phyloP scores from a whole-genome alignment of 169 alveolate species.

The Besnoitia besnoiti region DNA sequence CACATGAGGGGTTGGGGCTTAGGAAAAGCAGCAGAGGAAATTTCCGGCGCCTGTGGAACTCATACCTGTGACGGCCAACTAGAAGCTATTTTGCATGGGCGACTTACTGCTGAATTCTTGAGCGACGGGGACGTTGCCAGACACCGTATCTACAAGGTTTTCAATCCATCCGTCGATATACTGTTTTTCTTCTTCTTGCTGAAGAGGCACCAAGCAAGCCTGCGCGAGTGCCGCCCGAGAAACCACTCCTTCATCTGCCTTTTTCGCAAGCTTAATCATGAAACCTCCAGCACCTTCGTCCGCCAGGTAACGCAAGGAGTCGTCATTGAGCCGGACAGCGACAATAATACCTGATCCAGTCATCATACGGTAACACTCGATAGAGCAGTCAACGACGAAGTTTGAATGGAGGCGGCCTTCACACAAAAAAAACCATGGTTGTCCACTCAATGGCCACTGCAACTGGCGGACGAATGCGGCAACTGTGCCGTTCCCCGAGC shows the following conservation, averaged over 20 bases:
- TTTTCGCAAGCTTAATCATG: slow-evolving; percentile 1
- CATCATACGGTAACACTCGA: background rate
- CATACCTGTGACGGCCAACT: too few species aligned
- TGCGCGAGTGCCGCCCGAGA: slow-evolving; percentile 29
- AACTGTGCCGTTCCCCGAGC: too few species aligned
- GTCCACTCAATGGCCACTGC: too few species aligned
- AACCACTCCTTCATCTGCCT: slow-evolving; percentile 10
- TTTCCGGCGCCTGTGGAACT: too few species aligned
- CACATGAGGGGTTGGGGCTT: too few species aligned
- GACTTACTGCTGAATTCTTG: slow-evolving; percentile 15
- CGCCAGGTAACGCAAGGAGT: slow-evolving; percentile 13
- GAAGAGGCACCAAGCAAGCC: background rate
- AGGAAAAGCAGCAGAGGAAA: too few species aligned
- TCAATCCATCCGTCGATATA: slow-evolving; percentile 7
- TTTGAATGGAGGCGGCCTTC: too few species aligned
- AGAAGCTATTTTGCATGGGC: too few species aligned
- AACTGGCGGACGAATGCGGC: too few species aligned
- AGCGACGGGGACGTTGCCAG: background rate
- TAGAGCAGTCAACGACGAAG: too few species aligned
- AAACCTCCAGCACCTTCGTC: background rate
- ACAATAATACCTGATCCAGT: background rate
- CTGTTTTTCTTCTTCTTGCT: background rate
- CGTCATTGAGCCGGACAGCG: background rate
- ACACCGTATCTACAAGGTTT: background rate
- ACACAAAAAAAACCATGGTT: too few species aligned